Base-by-base conservation (phyloP, 2,329 filamentous ascomycete species). In the Arthroderma sp. region DNA sequence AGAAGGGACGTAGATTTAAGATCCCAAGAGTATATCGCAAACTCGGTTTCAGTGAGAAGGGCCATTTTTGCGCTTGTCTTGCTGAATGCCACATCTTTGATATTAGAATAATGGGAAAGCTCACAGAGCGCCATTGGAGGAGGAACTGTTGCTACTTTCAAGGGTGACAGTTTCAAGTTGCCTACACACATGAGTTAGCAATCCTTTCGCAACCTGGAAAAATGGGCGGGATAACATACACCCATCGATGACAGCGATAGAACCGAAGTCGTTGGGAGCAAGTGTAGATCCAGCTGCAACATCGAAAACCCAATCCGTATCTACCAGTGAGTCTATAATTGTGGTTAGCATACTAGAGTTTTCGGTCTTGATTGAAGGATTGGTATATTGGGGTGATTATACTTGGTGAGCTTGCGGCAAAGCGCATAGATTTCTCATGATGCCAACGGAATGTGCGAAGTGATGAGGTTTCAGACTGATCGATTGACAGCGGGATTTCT, bases 61-160 rank as follows among this genome's bases (percentile, higher is more conserved):
- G 84, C 88, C 66, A 97, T 78, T 6, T 77, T 76, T 1, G 77
- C 78, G 53, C 85, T 84, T 52, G 79, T 78, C 13, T 76, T 77
- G 54, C 82, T 86, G 63, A 96, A 83, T 0, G 85, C 82, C 55
- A 93, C 82, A 71, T 96, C 90, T 17, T 88, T 73, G 2, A 83
- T 79, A 56, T 85, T 83, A 0, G 78, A 78, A 13, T 80, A 75
- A 28, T 86, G 71, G 11, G 74, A 65, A 17, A 96, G 65, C 58
- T 94, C 87, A 63, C 86, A 86, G 61, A 91, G 78, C 15, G 89
- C 83, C 90, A 97, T 96, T 0, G 93, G 93, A 28, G 93, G 93
- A 23, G 93, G 93, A 2, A 96, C 79, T 65, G 93, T 95, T 11
- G 89, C 87, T 54, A 85, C 79, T 61, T 87, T 80, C 62, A 98